Conservation (phyloP, 176 grass and related monocot species). For the Eleusine coracana region DNA sequence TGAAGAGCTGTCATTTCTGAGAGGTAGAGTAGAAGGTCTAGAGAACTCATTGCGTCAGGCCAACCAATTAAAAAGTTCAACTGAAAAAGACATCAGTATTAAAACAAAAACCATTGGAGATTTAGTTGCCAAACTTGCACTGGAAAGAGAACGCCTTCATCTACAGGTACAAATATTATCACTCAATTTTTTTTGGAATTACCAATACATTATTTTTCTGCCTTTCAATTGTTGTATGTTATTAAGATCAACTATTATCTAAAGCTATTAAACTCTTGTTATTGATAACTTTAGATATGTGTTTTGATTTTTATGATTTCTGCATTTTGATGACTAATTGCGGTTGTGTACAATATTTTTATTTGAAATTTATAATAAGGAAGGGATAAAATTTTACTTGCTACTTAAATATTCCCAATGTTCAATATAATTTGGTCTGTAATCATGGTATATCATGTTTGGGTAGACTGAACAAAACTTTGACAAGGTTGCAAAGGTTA, state of each 20-base stretch:
- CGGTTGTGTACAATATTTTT: neutral
- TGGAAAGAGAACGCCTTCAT: slow-evolving; percentile 81
- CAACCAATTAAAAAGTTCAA: slow-evolving; percentile 58
- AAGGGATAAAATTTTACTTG: too few species aligned
- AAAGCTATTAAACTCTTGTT: neutral
- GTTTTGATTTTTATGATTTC: neutral
- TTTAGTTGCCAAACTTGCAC: slow-evolving; percentile 76
- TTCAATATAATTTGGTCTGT: too few species aligned
- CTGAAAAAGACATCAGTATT: slow-evolving; percentile 68
- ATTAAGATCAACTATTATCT: too few species aligned
- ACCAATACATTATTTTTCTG: slow-evolving; percentile 12
- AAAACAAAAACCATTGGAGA: slow-evolving; percentile 78
- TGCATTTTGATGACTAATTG: neutral
- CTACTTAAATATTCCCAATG: too few species aligned
- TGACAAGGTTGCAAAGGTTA: too few species aligned
- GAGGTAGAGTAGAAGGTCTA: slow-evolving; percentile 58
- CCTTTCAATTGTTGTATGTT: neutral
- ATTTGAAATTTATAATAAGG: too few species aligned
- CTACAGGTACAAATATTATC: slow-evolving; percentile 56
- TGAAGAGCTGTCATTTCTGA: slow-evolving; percentile 79
- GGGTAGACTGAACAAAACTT: too few species aligned
- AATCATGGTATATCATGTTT: too few species aligned
- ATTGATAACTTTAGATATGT: neutral
- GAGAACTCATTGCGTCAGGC: slow-evolving; percentile 60
- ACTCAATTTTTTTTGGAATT: neutral